Evolutionary conservation across 768 basidiomycete genomes (phyloP), one percentile per base, ranked within the genome.

Genomic region (Auricularia heimuer): DNA sequence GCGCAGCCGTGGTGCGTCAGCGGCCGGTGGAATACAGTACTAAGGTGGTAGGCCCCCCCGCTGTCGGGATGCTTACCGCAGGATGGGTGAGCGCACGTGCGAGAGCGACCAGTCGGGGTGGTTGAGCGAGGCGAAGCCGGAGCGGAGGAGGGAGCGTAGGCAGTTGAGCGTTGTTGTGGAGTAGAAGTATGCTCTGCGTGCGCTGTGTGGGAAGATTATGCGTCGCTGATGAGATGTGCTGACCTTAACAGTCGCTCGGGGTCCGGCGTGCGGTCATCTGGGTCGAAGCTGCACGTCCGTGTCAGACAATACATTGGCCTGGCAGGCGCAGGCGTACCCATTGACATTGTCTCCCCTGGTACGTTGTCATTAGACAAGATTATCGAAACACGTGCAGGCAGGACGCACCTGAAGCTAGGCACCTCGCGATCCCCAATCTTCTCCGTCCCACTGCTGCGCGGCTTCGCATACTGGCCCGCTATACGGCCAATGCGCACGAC

Each of bases 391-490:
- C 62, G 29, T 34, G 24, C 12, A 36, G 6, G 39, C 37, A 1
- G 42, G n/a, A 74, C 83, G 18, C 65, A 91, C 92, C 92, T 82
- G 75, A 98, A 98, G 73, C 90, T 95, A 62, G 88, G 75, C 0
- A 98, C 89, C 69, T 92, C 84, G 37, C 78, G 82, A 61, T 86
- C 88, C 16, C 84, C 86, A 8, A 95, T 80, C 66, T 81, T 85
- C 74, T 99, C 96, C 12, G 83, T 91, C 11, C 79, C 77, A 71
- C 89, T 94, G 71, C 89, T 92, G 64, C 96, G 82, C 1, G 96
- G 97, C 74, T 96, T 97, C 16, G 95, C 94, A 69, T 96, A 97
- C 73, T 97, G 95, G 0, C 96, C 96, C 0, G 95, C 97, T 67
- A 98, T 98, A 11, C 97, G 85, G 4, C 92, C 92, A 62, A 94